Evolutionary conservation across 2,329 filamentous ascomycete species (phyloP), one percentile per base, ranked within the genome.

Genomic region (Simplicillium aogashimaense): DNA sequence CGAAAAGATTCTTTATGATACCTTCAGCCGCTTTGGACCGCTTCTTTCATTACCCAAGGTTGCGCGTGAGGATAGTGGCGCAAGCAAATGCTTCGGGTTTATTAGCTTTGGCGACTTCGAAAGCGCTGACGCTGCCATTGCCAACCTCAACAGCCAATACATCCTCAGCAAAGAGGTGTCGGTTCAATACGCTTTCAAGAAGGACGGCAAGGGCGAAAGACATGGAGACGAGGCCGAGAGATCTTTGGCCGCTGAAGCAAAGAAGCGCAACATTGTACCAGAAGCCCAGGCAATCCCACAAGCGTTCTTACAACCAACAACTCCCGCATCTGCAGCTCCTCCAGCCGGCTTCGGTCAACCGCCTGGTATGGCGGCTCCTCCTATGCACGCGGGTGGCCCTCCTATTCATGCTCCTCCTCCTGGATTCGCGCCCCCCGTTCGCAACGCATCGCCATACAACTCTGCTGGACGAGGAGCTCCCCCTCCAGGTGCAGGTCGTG

Each of bases 121-220:
- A 56, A 84, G 87, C 51, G 92, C 87, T 10, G 92, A 98, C 55
- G 83, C 86, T 46, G 89, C 92, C 33, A 86, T 94, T 47, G 75
- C 81, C 49, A 92, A 90, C 59, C 89, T 98, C 83, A 85, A 95
- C 59, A 87, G 87, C 38, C 89, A 97, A 66, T 97, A 92, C 63
- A 78, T 98, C 45, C 89, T 94, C 72, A 95, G 92, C 70, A 95
- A 95, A 67, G 86, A 95, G 61, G 83, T 97, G 52, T 86, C 84
- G 3, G 92, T 98, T 35, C 90, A 97, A 63, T 98, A 97, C 61
- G 92, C 92, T 31, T 97, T 95, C 75, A 98, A 98, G 73, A 97
- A 97, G 65, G 92, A 98, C 55, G 92, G 92, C 50, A 95, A 95
- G 66, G 90, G 90, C 52, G 90, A 97, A 66, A 74, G 92, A 43